Evolutionary conservation across 2,329 filamentous ascomycete genomes (phyloP).

Genomic region (Fusarium ramigenum): DNA sequence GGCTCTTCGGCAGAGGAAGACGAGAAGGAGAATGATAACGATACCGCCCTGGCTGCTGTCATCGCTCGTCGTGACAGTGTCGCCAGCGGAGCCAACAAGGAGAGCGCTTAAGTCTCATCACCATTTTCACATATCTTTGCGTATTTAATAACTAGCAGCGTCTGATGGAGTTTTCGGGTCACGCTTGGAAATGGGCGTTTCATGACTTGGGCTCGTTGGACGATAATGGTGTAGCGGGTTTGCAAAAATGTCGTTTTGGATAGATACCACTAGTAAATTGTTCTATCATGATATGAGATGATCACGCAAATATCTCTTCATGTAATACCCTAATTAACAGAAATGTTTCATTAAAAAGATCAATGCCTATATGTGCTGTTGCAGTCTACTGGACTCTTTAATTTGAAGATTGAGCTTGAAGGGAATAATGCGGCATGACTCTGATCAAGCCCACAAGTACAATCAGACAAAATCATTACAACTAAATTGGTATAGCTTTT

Average conservation of each 20-base stretch:
- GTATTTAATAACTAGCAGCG: not conserved
- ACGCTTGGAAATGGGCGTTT: conserved; percentile 19
- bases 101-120: conserved; percentile 22
- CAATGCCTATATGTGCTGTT: not conserved
- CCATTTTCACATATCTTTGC: not conserved
- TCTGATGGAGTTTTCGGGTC: not conserved
- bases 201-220: conserved; percentile 12
- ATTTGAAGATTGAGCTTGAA: not conserved
- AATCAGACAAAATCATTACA: not conserved
- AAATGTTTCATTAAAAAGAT: not conserved
- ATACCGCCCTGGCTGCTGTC: conserved; percentile 36
- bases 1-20: conserved; percentile 23
- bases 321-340: conserved; percentile 27
- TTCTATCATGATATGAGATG: conserved; percentile 11
- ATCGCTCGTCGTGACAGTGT: conserved; percentile 36
- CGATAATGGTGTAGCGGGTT: conserved; percentile 8
- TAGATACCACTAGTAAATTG: conserved; percentile 14
- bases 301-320: conserved; percentile 4
- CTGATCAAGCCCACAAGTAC: not conserved
- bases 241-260: conserved; percentile 18
- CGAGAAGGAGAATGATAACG: conserved; percentile 32
- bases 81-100: conserved; percentile 28
- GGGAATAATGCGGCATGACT: too few species aligned
- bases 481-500: not conserved
- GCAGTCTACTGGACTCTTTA: not conserved